Evolutionary conservation across 805 yeast genomes (phyloP).

Genomic region (Nematodospora valgi): DNA sequence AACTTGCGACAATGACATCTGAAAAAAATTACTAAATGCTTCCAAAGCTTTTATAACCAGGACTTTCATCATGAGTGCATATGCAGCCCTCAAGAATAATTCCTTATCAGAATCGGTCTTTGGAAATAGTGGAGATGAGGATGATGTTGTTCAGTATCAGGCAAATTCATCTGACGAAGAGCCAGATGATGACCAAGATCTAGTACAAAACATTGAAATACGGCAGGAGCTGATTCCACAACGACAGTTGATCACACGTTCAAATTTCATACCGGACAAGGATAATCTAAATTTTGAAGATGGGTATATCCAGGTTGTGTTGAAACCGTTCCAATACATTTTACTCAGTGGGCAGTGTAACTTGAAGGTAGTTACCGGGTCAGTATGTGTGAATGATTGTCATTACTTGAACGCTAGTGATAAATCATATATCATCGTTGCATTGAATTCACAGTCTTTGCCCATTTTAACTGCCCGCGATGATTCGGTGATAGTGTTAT

Average conservation of each 20-base stretch:
- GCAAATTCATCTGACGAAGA: conserved; percentile 29
- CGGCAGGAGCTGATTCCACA: no score
- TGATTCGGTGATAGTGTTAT: conserved; percentile 29
- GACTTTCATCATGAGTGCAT: conserved; percentile 32
- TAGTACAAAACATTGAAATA: conserved; percentile 1
- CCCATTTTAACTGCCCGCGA: conserved; percentile 27
- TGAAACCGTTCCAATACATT: conserved; percentile 40
- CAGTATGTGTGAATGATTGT: conserved; percentile 39
- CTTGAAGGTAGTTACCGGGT: conserved; percentile 45
- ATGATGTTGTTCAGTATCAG: conserved; percentile 17
- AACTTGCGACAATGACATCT: no score
- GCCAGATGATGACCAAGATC: conserved; percentile 8
- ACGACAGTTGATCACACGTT: conserved; percentile 11
- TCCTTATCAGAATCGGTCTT: conserved; percentile 10
- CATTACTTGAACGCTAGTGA: conserved; percentile 22
- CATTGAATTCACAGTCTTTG: conserved; percentile 32
- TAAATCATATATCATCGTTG: conserved; percentile 19
- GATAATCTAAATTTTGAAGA: conserved; percentile 35
- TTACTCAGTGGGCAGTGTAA: conserved; percentile 47
- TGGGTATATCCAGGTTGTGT: conserved; percentile 36
- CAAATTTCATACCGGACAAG: conserved; percentile 35
- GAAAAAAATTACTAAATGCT: no score
- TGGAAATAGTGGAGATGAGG: conserved; percentile 13
- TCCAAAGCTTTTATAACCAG: no score
- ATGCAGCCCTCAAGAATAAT: conserved; percentile 25